Base-by-base conservation (phyloP, 345 rosid genomes). In the Clarkia xantiana region DNA sequence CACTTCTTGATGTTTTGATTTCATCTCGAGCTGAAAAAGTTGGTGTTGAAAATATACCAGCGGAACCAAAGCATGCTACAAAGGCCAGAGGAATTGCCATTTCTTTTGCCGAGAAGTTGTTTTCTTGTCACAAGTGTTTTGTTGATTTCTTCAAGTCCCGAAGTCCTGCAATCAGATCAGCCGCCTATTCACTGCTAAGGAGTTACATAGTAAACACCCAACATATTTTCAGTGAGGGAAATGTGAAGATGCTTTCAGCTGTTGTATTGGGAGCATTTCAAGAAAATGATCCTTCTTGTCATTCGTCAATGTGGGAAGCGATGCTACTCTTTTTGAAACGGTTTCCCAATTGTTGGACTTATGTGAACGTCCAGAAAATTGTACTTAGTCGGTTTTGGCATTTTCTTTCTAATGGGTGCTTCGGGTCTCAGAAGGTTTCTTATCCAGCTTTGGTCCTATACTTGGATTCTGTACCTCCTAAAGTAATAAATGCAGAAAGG, bases 241-340 rank as follows among this genome's bases (percentile, higher is more conserved):
- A 74, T 56, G 44, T 86, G 64, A 79, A 71, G 73, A 56, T 64
- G 14, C 64, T 90, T 65, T 83, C 86, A 19, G 48, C 84, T 57
- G 71, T 77, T 41, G 55, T 90, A 44, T 90, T 90, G 57, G 96
- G 96, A 63, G 78, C 77, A 55, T 86, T 90, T 66, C 81, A 72
- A 61, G 97, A 90, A 73, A 86, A 76, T 49, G 82, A 90, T 70
- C 86, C 93, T 59, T 44, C 63, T 50, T 90, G 96, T 63, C 94
- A 90, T 71, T 71, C 84, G 48, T 70, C 91, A 25, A 90, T 90
- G 89, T 90, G 97, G 97, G 97, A 90, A 18, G 78, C 71, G 49
- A 16, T 86, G 40, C 74, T 90, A 70, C 65, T 90, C 45, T 79
- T 86, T 72, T 75, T 81, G 14, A 81, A 75, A 58, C 74, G 63